phyloP scores from a whole-genome alignment of 2,329 filamentous ascomycete species.

The Saccharata proteae region DNA sequence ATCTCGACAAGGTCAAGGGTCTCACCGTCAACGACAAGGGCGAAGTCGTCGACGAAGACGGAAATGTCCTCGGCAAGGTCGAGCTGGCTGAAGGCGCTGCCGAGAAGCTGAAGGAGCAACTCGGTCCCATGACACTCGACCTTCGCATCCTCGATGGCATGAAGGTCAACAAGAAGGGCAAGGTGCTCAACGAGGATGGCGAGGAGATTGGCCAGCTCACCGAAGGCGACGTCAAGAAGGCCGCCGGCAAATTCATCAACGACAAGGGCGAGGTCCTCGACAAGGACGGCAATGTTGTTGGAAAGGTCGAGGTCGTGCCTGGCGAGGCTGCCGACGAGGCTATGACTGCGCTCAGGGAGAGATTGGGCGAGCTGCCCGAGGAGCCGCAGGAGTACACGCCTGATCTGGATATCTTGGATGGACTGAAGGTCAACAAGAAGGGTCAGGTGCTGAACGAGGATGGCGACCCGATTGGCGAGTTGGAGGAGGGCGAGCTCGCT shows the following conservation, averaged over 20 bases:
- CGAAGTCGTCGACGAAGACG: conserved; percentile 38
- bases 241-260: conserved; percentile 37
- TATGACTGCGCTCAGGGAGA: conserved; percentile 33
- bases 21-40: conserved; percentile 40
- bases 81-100: conserved; percentile 38
- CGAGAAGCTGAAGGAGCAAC: conserved; percentile 32
- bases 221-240: conserved; percentile 32
- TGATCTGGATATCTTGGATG: conserved; percentile 36
- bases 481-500: conserved; percentile 44
- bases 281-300: conserved; percentile 38
- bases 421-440: conserved; percentile 48
- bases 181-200: conserved; percentile 38
- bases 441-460: conserved; percentile 41
- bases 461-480: conserved; percentile 41
- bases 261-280: conserved; percentile 39
- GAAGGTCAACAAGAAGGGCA: conserved; percentile 47
- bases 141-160: conserved; percentile 38
- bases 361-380: conserved; percentile 35
- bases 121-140: conserved; percentile 27
- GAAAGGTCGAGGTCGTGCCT: conserved; percentile 35
- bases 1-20: conserved; percentile 34
- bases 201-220: conserved; percentile 39
- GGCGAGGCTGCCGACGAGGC: conserved; percentile 40
- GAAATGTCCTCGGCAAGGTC: conserved; percentile 38
- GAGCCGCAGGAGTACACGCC: conserved; percentile 26